phyloP scores from a whole-genome alignment of 352 stramenopile genomes.

The Phytopythium oedochilum region DNA sequence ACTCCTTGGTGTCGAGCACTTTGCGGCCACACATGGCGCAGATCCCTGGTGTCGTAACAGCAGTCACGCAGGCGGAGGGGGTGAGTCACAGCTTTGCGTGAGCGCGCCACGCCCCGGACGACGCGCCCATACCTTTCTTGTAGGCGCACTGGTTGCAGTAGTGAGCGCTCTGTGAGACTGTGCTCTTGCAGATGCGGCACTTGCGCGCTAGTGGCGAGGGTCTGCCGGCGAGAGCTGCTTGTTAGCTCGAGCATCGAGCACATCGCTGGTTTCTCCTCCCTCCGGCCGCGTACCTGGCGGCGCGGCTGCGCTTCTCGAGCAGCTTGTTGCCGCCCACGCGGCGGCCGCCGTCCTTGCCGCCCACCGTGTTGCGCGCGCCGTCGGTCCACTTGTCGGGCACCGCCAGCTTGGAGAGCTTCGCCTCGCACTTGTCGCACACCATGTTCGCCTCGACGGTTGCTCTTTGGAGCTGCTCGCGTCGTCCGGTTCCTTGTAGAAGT shows the following conservation, averaged over 20 bases:
- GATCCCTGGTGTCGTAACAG: slow-evolving; percentile 25
- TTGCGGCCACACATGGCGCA: slow-evolving; percentile 69
- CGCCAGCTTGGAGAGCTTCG: slow-evolving; percentile 71
- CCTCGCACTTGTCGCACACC: slow-evolving; percentile 74
- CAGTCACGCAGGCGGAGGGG: no score
- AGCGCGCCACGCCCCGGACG: not conserved
- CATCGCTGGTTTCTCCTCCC: no score
- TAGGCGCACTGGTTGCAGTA: slow-evolving; percentile 79
- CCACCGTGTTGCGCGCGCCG: slow-evolving; percentile 48
- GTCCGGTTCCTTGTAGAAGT: not conserved
- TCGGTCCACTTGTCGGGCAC: slow-evolving; percentile 78
- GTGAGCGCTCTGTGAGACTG: slow-evolving; percentile 42
- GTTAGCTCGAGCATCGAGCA: no score
- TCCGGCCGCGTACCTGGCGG: slow-evolving; percentile 21
- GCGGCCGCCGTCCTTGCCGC: slow-evolving; percentile 46
- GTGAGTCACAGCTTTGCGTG: not conserved
- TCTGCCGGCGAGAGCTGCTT: slow-evolving; percentile 14
- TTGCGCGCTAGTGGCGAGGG: slow-evolving; percentile 44
- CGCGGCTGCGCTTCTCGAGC: slow-evolving; percentile 37
- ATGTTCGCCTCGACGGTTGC: slow-evolving; percentile 15
- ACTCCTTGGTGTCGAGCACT: slow-evolving; percentile 55
- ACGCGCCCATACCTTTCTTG: slow-evolving; percentile 49
- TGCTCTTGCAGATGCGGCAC: slow-evolving; percentile 66
- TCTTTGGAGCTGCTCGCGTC: not conserved
- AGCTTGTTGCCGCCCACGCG: slow-evolving; percentile 34